phyloP scores from a whole-genome alignment of 257 asterid species.

The Gentiana macrophylla region DNA sequence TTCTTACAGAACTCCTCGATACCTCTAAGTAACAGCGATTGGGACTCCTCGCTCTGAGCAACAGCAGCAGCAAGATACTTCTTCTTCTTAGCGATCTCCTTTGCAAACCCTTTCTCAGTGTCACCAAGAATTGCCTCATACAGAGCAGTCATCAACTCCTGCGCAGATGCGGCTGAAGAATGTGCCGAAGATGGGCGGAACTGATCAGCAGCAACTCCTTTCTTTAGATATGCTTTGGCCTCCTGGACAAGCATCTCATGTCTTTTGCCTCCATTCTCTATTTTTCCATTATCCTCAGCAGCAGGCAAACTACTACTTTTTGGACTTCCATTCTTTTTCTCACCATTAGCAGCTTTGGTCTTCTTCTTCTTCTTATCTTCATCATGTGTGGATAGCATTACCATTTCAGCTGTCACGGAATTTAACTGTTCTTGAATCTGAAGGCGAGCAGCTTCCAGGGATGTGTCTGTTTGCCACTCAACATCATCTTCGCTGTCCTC shows the following conservation, averaged over 20 bases:
- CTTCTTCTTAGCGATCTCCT: conserved; percentile 20
- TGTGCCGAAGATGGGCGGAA: conserved; percentile 11
- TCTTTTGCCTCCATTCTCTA: not conserved
- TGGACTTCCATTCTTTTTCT: conserved; percentile 13
- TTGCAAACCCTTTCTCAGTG: conserved; percentile 14
- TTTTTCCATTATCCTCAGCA: not conserved
- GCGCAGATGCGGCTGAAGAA: conserved; percentile 13
- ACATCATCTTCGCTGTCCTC: conserved; percentile 18
- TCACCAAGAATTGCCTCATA: conserved; percentile 19
- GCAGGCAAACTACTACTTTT: conserved; percentile 7
- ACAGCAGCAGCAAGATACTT: conserved; percentile 10
- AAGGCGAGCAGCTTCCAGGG: conserved; percentile 18
- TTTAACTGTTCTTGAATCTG: conserved; percentile 23
- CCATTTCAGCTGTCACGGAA: conserved; percentile 22
- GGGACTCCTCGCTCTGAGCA: conserved; percentile 15
- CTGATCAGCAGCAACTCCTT: conserved; percentile 8
- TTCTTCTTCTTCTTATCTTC: conserved; percentile 19
- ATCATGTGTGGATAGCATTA: conserved; percentile 20
- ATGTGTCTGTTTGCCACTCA: conserved; percentile 27
- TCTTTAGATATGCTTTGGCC: conserved; percentile 11
- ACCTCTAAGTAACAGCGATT: conserved; percentile 7
- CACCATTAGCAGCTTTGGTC: conserved; percentile 4
- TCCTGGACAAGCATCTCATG: conserved; percentile 8
- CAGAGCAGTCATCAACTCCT: conserved; percentile 17
- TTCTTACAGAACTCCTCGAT: conserved; percentile 11